A percentile compares a stretch with the other conserved stretches of the same genome.
Conservation (phyloP, 345 rosid species). For the Acer negundo region DNA sequence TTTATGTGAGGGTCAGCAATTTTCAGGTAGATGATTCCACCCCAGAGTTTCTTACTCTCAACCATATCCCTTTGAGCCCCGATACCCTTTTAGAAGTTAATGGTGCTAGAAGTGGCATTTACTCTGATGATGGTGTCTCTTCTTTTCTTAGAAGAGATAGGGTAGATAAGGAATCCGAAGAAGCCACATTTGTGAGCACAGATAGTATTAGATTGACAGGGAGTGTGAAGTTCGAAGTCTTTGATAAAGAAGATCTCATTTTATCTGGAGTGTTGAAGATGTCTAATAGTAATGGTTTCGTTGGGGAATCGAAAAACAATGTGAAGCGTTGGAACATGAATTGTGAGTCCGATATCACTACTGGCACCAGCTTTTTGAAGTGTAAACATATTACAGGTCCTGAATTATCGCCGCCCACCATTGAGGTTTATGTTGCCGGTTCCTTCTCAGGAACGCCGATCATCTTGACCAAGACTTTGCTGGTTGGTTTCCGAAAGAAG, state of each 20-base stretch:
- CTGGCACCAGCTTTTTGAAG: constrained; percentile 65
- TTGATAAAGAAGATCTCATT: constrained; percentile 56
- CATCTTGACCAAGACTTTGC: constrained; percentile 77
- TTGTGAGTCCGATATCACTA: constrained; percentile 60
- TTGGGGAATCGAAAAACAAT: constrained; percentile 57
- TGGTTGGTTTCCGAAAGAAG: constrained; percentile 68
- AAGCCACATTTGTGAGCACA: constrained; percentile 87
- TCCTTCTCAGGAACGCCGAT: constrained; percentile 76
- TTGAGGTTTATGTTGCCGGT: constrained; percentile 90
- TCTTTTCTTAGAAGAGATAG: constrained; percentile 80
- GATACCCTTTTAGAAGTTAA: constrained; percentile 80
- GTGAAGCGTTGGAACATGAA: constrained; percentile 70
- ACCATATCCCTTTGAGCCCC: constrained; percentile 71
- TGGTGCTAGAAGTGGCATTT: constrained; percentile 56
- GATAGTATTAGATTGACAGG: constrained; percentile 78
- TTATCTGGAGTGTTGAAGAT: constrained; percentile 77
- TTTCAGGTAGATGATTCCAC: constrained; percentile 64
- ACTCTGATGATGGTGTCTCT: constrained; percentile 61
- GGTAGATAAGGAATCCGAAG: constrained; percentile 77
- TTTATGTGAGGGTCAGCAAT: constrained; percentile 81
- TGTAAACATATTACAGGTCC: constrained; percentile 52
- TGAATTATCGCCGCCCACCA: constrained; percentile 49
- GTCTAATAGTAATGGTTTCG: constrained; percentile 53
- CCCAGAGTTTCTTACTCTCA: constrained; percentile 73
- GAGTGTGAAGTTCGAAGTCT: constrained; percentile 82